Evolutionary conservation across 2,329 filamentous ascomycete species (phyloP).

Genomic region (Diaporthe longicolla): DNA sequence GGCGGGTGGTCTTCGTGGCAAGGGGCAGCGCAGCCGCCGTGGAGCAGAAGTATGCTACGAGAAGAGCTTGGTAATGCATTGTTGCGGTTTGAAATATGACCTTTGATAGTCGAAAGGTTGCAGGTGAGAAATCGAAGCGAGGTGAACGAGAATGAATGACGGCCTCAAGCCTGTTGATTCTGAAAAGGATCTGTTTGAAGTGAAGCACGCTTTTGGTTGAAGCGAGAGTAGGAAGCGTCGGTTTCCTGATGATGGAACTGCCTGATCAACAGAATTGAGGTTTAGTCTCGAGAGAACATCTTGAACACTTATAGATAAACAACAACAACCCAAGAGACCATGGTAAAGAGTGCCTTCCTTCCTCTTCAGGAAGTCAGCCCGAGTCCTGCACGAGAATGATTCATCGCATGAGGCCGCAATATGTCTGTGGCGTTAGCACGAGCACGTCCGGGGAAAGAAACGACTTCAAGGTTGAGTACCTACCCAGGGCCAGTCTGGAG

Average conservation of each 20-base stretch:
- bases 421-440: constrained; percentile 30
- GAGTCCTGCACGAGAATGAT: constrained; percentile 13
- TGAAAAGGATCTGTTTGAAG: not conserved
- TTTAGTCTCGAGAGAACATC: not conserved
- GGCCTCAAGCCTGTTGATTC: constrained; percentile 26
- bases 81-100: not conserved
- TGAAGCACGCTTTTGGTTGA: not conserved
- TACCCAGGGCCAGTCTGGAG: not conserved
- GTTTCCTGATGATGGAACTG: not conserved
- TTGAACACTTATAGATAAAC: constrained; percentile 8
- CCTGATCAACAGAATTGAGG: not conserved
- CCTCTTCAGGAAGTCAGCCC: constrained; percentile 7
- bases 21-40: constrained; percentile 22
- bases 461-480: not conserved
- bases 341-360: not conserved
- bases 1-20: not conserved
- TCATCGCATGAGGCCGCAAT: constrained; percentile 33
- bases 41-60: constrained; percentile 32
- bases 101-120: not conserved
- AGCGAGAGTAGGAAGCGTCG: constrained; percentile 10
- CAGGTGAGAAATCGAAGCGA: not conserved
- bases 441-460: not conserved
- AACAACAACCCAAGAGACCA: not conserved
- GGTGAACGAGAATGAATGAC: not conserved
- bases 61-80: constrained; percentile 29